These are phyloP conservation scores for Bocquillonia castaneifolia DNA, from an alignment of 441 rosid species.

Conservation along the genomic window DNA sequence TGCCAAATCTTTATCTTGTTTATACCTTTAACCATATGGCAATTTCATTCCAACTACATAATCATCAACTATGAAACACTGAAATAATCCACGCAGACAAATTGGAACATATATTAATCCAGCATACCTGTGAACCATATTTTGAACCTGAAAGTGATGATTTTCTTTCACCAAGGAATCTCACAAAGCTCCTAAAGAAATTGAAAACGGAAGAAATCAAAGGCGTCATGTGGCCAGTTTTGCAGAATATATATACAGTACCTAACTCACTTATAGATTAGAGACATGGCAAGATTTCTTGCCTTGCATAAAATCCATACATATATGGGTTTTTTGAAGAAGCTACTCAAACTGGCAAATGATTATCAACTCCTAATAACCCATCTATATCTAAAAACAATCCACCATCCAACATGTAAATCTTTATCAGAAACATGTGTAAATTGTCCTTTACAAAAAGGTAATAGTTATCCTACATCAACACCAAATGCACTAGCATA, in stretches of 20 bases:
- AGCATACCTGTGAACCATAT: slow-evolving; percentile 79
- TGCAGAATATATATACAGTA: background rate
- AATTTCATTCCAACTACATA: no score
- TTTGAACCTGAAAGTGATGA: slow-evolving; percentile 55
- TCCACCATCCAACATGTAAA: background rate
- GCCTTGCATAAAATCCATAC: background rate
- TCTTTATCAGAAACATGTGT: background rate
- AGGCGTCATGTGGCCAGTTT: background rate
- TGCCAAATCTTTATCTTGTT: background rate
- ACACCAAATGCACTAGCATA: background rate
- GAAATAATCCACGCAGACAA: background rate
- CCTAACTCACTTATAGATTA: background rate
- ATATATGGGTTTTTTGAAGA: background rate
- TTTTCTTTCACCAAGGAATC: slow-evolving; percentile 82
- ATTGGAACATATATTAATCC: slow-evolving; percentile 1
- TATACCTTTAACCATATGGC: background rate
- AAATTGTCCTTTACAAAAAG: background rate
- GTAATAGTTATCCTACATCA: background rate
- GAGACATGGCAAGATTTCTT: background rate
- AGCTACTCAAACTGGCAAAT: background rate
- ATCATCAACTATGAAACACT: no score
- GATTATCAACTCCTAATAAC: background rate
- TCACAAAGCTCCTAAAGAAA: slow-evolving; percentile 64
- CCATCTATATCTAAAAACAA: background rate
- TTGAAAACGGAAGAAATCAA: slow-evolving; percentile 19